Percentiles rank a stretch among this genome's conserved stretches.
Evolutionary conservation across 768 basidiomycete genomes (phyloP).

Genomic region (Tremella mesenterica): DNA sequence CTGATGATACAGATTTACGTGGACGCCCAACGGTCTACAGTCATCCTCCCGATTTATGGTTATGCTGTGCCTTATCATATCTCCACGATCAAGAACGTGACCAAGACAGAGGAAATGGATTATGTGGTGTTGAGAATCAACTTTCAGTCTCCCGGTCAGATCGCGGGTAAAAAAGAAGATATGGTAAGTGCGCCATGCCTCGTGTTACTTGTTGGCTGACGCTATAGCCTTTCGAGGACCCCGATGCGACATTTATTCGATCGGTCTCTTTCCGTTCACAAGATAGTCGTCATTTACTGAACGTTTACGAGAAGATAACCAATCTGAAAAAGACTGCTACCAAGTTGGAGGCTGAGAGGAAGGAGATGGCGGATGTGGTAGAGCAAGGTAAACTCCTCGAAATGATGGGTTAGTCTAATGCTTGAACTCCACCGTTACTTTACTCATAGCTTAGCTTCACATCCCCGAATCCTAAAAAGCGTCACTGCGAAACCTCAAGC

Average conservation of each 20-base stretch:
- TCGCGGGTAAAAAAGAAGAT: constrained; percentile 97
- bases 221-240: constrained; percentile 62
- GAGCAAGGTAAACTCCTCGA: constrained; percentile 87
- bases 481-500: constrained; percentile 87
- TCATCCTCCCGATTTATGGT: constrained; percentile 86
- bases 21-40: constrained; percentile 80
- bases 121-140: constrained; percentile 91
- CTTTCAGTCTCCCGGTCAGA: constrained; percentile 95
- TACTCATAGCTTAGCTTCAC: constrained; percentile 47
- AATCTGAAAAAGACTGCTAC: constrained; percentile 93
- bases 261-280: constrained; percentile 87
- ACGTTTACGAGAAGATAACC: constrained; percentile 81
- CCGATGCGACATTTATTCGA: constrained; percentile 89
- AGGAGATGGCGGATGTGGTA: constrained; percentile 95
- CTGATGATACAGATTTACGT: constrained; percentile 61
- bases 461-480: constrained; percentile 77
- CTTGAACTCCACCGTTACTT: not conserved
- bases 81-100: constrained; percentile 94
- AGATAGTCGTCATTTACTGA: constrained; percentile 81
- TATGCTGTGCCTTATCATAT: constrained; percentile 97
- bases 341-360: constrained; percentile 94
- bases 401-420: constrained; percentile 55
- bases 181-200: constrained; percentile 53
- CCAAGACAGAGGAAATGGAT: constrained; percentile 94
- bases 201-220: not conserved